These are phyloP conservation scores for Xylaria sp. DNA, from an alignment of 2,329 filamentous ascomycete species.

Conservation along the genomic window DNA sequence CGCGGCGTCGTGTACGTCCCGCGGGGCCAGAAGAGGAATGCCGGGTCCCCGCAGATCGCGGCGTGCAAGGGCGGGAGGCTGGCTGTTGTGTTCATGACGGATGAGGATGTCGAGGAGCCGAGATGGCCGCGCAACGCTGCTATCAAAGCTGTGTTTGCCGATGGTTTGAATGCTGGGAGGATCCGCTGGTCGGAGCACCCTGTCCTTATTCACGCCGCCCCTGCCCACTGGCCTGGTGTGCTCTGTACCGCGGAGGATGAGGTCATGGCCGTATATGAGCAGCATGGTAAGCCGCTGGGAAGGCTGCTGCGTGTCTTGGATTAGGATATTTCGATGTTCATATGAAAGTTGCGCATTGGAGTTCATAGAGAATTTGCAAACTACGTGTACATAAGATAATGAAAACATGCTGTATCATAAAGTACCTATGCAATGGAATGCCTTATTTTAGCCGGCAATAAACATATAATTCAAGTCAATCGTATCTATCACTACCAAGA, in stretches of 20 bases:
- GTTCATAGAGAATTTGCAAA: neutral
- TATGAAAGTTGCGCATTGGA: neutral
- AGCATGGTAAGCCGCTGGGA: constrained; percentile 45
- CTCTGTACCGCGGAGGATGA: constrained; percentile 45
- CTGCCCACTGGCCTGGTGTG: constrained; percentile 52
- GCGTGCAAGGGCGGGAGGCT: constrained; percentile 53
- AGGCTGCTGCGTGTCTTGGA: constrained; percentile 38
- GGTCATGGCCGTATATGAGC: constrained; percentile 48
- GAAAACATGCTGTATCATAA: too few relatives aligned
- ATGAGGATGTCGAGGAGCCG: constrained; percentile 52
- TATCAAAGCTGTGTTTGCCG: constrained; percentile 55
- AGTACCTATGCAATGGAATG: neutral
- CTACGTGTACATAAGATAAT: neutral
- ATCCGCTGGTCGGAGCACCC: constrained; percentile 50
- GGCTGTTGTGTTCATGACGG: constrained; percentile 59
- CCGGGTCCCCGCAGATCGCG: constrained; percentile 58
- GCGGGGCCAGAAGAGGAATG: constrained; percentile 51
- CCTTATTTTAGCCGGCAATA: neutral
- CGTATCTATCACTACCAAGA: neutral
- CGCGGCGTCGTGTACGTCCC: constrained; percentile 56
- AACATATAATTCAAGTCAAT: too few relatives aligned
- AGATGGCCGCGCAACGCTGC: constrained; percentile 54
- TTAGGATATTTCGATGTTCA: neutral
- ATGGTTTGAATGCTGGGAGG: constrained; percentile 48
- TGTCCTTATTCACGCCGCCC: constrained; percentile 45